A percentile compares a stretch with the other conserved stretches of the same genome.
Conservation (phyloP, 1,139 yeast genomes). For the Pneumocystis oryctolagi region DNA sequence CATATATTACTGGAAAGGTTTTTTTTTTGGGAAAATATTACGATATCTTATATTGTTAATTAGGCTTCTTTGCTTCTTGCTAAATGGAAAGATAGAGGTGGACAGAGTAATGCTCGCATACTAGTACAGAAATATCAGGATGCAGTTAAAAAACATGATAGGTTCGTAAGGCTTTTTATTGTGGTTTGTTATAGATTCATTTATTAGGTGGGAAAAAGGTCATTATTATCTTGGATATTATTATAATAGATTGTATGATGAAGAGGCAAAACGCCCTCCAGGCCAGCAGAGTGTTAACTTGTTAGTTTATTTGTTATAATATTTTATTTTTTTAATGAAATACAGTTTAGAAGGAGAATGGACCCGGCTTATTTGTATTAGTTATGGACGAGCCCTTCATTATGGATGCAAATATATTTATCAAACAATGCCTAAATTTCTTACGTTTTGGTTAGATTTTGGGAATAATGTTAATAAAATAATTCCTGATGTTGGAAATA, state of each 20-base stretch:
- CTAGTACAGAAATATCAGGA: conserved; percentile 55
- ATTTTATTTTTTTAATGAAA: conserved; percentile 1
- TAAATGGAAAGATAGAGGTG: conserved; percentile 77
- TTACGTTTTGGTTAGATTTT: conserved; percentile 86
- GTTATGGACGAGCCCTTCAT: conserved; percentile 53
- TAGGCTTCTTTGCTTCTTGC: conserved; percentile 60
- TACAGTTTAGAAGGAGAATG: conserved; percentile 40
- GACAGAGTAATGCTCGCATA: conserved; percentile 63
- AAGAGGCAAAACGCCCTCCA: conserved; percentile 31
- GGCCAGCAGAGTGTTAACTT: conserved; percentile 22
- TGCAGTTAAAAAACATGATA: conserved; percentile 29
- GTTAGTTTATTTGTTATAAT: conserved; percentile 12
- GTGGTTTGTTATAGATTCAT: conserved; percentile 17
- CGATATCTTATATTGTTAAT: neutral
- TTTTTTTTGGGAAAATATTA: neutral
- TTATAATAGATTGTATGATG: conserved; percentile 61
- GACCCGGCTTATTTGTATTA: conserved; percentile 48
- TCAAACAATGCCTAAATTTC: conserved; percentile 77
- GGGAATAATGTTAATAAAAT: conserved; percentile 27
- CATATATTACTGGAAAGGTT: conserved; percentile 2
- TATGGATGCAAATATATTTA: conserved; percentile 56
- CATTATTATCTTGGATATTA: conserved; percentile 70
- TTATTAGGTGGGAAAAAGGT: conserved; percentile 64
- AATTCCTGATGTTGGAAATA: neutral
- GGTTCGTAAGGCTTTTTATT: neutral